Percentiles rank a stretch among this genome's conserved stretches.
Evolutionary conservation across 371 early-diverging fungal genomes (phyloP).

Genomic region (Phascolomyces articulosus): DNA sequence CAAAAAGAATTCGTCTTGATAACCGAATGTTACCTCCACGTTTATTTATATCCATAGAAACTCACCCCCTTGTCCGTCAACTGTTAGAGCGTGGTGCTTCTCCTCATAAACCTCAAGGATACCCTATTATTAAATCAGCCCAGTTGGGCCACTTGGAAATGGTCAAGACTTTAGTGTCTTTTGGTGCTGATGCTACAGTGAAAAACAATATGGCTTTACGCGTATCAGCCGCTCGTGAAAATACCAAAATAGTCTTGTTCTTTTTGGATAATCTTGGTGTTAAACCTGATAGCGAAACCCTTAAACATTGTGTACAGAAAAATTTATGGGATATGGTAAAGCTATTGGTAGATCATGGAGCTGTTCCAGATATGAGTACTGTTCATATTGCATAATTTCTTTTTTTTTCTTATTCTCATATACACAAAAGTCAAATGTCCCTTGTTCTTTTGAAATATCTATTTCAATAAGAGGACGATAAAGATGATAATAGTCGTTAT

Average conservation of each 20-base stretch:
- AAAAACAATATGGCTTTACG: slow-evolving; percentile 51
- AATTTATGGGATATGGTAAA: slow-evolving; percentile 50
- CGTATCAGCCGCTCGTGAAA: slow-evolving; percentile 45
- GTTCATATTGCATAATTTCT: slow-evolving; percentile 7
- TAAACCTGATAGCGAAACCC: slow-evolving; percentile 45
- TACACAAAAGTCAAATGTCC: too few relatives aligned
- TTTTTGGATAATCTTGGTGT: slow-evolving; percentile 48
- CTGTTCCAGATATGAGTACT: slow-evolving; percentile 52
- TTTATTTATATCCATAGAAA: slow-evolving; percentile 22
- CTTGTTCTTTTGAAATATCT: slow-evolving; percentile 6
- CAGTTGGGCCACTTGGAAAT: slow-evolving; percentile 43
- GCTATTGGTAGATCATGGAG: slow-evolving; percentile 54
- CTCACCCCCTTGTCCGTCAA: slow-evolving; percentile 20
- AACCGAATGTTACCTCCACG: slow-evolving; percentile 39
- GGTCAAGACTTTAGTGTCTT: slow-evolving; percentile 42
- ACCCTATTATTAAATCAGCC: slow-evolving; percentile 56
- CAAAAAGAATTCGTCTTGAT: slow-evolving; percentile 14
- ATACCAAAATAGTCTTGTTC: slow-evolving; percentile 43
- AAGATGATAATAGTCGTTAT: too few relatives aligned
- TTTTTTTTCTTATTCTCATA: too few relatives aligned
- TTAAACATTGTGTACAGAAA: slow-evolving; percentile 43
- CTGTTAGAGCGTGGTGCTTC: slow-evolving; percentile 47
- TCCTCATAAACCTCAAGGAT: slow-evolving; percentile 51
- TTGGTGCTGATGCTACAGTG: slow-evolving; percentile 48
- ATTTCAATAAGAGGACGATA: too few relatives aligned